Evolutionary conservation across 208 protist species (phyloP).

Genomic region (Blastocrithidia nonstop): DNA sequence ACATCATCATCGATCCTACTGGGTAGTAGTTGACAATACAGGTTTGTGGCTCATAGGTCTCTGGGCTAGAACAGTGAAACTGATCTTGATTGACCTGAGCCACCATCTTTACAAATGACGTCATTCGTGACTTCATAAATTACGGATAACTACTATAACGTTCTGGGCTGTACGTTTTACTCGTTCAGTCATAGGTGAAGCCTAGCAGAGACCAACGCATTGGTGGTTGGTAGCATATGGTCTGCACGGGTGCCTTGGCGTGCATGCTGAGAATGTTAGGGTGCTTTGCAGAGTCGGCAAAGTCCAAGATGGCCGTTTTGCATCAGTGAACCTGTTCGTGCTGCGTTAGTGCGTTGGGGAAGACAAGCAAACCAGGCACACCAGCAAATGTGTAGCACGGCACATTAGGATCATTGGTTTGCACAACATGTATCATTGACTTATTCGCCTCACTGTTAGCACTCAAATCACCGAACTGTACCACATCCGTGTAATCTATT

Average conservation of each 20-base stretch:
- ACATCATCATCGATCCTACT: conserved; percentile 79
- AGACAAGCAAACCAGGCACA: conserved; percentile 54
- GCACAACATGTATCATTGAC: conserved; percentile 11
- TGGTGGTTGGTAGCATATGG: conserved; percentile 53
- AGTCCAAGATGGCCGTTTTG: conserved; percentile 33
- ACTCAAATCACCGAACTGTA: conserved; percentile 30
- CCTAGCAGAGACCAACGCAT: conserved; percentile 85
- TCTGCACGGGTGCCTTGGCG: conserved; percentile 26
- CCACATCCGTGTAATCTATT: conserved; percentile 11
- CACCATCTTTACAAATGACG: conserved; percentile 18
- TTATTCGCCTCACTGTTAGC: conserved; percentile 37
- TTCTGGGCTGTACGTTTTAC: conserved; percentile 45
- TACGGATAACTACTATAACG: conserved; percentile 39
- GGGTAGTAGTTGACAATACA: conserved; percentile 85
- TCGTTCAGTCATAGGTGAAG: conserved; percentile 80
- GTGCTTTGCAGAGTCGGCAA: conserved; percentile 35
- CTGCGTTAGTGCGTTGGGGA: conserved; percentile 25
- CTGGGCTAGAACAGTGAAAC: conserved; percentile 8
- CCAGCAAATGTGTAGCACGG: conserved; percentile 52
- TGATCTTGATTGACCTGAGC: conserved; percentile 15
- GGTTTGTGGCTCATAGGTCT: conserved; percentile 69
- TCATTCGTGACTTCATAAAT: conserved; percentile 21
- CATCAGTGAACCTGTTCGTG: conserved; percentile 41
- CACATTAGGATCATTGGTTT: not conserved
- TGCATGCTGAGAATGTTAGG: conserved; percentile 78